Evolutionary conservation across 164 flowering plant genomes (phyloP).

Genomic region (Paratinospora sagittata): DNA sequence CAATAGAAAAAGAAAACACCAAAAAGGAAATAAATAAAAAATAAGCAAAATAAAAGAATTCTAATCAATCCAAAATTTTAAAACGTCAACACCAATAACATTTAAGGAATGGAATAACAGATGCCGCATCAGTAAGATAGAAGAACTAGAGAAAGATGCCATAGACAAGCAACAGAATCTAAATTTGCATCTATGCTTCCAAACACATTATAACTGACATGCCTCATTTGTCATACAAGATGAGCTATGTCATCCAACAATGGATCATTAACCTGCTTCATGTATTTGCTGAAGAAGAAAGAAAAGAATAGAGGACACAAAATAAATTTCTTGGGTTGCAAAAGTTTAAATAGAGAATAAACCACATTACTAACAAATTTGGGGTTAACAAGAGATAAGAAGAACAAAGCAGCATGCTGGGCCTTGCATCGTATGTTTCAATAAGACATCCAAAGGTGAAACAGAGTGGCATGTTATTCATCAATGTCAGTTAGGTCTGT

Average conservation of each 20-base stretch:
- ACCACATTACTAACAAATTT: background rate
- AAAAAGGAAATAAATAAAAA: no score
- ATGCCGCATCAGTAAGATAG: no score
- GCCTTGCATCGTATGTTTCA: background rate
- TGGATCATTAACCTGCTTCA: background rate
- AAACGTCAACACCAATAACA: no score
- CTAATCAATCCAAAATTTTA: no score
- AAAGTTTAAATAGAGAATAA: background rate
- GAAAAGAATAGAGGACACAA: background rate
- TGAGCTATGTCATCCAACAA: background rate
- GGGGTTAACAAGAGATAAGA: background rate
- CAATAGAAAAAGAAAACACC: no score
- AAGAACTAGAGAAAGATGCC: background rate
- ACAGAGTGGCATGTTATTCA: background rate
- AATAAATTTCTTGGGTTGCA: no score
- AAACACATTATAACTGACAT: background rate
- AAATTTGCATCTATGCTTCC: background rate
- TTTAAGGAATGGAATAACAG: no score
- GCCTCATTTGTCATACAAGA: background rate
- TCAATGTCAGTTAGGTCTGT: background rate
- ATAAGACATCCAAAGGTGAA: background rate
- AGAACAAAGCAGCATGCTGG: no score
- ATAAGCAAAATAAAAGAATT: no score
- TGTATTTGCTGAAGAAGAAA: background rate
- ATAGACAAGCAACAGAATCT: background rate